Percentiles rank a stretch among this genome's conserved stretches.
Conservation (phyloP, 2,329 filamentous ascomycete genomes). For the Atkinsonella hypoxylon region DNA sequence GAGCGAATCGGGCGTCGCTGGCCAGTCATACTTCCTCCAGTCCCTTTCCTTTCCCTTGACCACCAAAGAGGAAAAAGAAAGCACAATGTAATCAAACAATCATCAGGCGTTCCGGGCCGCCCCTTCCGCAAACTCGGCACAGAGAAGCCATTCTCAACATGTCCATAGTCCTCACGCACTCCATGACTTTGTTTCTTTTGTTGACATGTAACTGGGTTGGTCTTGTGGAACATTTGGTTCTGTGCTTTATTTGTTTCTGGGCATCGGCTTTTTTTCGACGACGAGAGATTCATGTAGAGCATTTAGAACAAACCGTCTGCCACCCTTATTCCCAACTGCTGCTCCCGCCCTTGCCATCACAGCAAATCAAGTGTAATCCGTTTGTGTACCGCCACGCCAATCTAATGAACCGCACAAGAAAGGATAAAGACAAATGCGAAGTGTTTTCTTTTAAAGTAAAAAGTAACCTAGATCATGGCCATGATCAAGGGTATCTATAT, state of each 20-base stretch:
- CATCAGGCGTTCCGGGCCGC: background rate
- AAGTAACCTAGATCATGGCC: slow-evolving; percentile 15
- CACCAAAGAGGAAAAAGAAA: background rate
- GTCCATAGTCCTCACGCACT: background rate
- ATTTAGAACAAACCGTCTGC: slow-evolving; percentile 22
- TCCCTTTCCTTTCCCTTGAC: background rate
- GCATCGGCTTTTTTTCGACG: slow-evolving; percentile 16
- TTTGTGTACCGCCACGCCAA: slow-evolving; percentile 40
- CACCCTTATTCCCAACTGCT: slow-evolving; percentile 16
- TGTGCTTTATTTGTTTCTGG: slow-evolving; percentile 24
- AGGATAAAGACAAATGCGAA: slow-evolving; percentile 29
- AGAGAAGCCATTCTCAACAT: slow-evolving; percentile 1
- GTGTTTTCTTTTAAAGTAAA: slow-evolving; percentile 10
- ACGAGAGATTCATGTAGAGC: slow-evolving; percentile 24
- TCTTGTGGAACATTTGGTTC: slow-evolving; percentile 4
- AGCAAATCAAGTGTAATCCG: slow-evolving; percentile 38
- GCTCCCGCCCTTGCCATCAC: slow-evolving; percentile 30
- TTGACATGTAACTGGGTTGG: background rate
- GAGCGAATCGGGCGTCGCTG: background rate
- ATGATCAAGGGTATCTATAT: slow-evolving; percentile 14
- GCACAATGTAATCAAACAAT: background rate
- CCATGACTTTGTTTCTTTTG: slow-evolving; percentile 1
- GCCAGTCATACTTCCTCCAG: slow-evolving; percentile 1
- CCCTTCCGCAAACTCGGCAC: background rate
- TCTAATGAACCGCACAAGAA: slow-evolving; percentile 42